Evolutionary conservation across 345 rosid genomes (phyloP).

Genomic region (Brassica rapa): DNA sequence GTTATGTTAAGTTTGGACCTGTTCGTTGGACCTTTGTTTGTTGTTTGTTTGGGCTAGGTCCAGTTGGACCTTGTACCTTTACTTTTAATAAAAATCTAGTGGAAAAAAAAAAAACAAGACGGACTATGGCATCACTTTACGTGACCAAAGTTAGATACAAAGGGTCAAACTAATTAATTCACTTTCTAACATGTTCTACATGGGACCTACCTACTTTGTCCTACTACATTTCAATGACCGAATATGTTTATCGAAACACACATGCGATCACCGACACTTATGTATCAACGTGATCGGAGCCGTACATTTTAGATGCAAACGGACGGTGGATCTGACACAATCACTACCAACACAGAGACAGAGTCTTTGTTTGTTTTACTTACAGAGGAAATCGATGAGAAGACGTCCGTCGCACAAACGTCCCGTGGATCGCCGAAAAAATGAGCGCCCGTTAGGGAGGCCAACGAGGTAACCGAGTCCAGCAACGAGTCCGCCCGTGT

Average conservation of each 20-base stretch:
- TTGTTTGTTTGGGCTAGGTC: no score
- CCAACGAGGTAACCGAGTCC: constrained; percentile 39
- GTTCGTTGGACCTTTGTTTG: no score
- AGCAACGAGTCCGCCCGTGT: constrained; percentile 51
- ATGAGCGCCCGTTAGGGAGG: constrained; percentile 26
- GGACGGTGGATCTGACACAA: constrained; percentile 19
- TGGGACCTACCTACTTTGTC: constrained; percentile 8
- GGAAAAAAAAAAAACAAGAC: background rate
- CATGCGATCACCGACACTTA: constrained; percentile 28
- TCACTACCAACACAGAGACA: background rate
- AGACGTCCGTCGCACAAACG: constrained; percentile 82
- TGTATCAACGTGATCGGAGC: background rate
- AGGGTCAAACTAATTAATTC: background rate
- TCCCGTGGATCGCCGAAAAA: constrained; percentile 71
- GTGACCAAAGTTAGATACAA: background rate
- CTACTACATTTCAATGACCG: constrained; percentile 1
- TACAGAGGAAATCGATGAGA: constrained; percentile 76
- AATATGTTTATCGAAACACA: background rate
- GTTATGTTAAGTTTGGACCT: no score
- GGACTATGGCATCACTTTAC: background rate
- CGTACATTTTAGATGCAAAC: constrained; percentile 12
- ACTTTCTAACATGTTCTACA: background rate
- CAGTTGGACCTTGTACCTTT: no score
- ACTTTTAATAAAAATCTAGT: no score
- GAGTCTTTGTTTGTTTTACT: constrained; percentile 25